Evolutionary conservation across 768 basidiomycete species (phyloP), one percentile per base, ranked within the genome.

Genomic region (Phanerochaete sordida): DNA sequence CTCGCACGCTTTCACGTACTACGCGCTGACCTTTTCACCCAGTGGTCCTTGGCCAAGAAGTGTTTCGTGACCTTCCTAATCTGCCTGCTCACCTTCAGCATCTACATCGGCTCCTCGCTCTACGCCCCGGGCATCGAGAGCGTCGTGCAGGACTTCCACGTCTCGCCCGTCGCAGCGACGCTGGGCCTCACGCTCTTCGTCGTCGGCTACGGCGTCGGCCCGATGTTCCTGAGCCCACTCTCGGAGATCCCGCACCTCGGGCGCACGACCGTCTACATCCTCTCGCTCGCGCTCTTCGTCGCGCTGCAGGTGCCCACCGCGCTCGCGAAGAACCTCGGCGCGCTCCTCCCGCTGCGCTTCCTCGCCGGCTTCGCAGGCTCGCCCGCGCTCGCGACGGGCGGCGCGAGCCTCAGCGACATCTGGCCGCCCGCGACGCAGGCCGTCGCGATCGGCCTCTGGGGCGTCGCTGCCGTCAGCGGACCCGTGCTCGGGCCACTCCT

Each of bases 61-160:
- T 57, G 65, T 30, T 71, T 73, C 49, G 70, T 74, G 9, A 68
- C 72, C 21, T 70, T 69, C 47, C 64, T 66, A 39, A 71, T 74
- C 15, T 71, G 71, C 45, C 61, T 74, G 48, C 59, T 75, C 49
- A 74, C 73, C 1, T 69, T 74, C 56, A 64, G 67, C 48, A 66
- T 74, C 26, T 75, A 74, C 62, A 69, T 75, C 57, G 74, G 73
- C 53, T 71, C 73, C 9, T 67, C 69, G n/a, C 72, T 75, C 47
- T 74, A 72, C 58, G 69, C 70, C 0, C 64, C 73, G 9, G 69
- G 69, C 3, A 70, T 73, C n/a, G 64, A 66, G 1, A 65, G 58
- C 6, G 47, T 75, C 16, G 56, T 69, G 43, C 19, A 61, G 0
- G 61, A 72, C 1, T 74, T 72, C 62, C 61, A 68, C 35, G 66